Base-by-base conservation (phyloP, 306 rosid genomes). In the Alnus rubra region DNA sequence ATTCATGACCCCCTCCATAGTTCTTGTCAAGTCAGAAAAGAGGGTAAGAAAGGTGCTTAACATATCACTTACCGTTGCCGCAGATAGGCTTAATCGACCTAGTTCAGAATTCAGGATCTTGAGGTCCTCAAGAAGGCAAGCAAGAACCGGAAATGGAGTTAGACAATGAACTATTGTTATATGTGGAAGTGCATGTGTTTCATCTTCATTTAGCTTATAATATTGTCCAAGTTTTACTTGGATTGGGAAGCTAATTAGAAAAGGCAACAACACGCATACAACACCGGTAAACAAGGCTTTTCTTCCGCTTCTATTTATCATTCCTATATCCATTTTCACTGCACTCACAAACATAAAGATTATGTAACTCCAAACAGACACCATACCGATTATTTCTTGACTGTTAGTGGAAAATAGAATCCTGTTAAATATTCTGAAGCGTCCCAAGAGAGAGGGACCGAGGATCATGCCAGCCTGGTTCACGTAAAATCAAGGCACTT, bases 311-410 rank as follows among this genome's bases (percentile, higher is more conserved):
- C 80, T 88, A 3, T 60, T 31, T 45, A 87, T 71, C 89, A 87
- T 30, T 49, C 84, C 78, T 11, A 79, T 48, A 52, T 94, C 93
- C 92, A 90, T 90, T 67, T 90, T 88, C 1, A 85, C 96, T 2
- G 87, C 92, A 2, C 76, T 70, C 14, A 82, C 55, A 54, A 94
- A 92, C 75, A 85, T 4, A 80, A 82, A 88, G 2, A 88, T 35
- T 0, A 50, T 67, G 55, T 58, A 86, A 18, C 92, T 93, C 3
- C 85, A 30, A 0, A 75, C 53, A 4, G 92, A 73, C 12, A 91
- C 0, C 56, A 83, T 13, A 1, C 80, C 85, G 1, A 92, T 37
- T 5, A 80, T 15, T 76, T 86, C 87, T 53, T 87, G 86, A 62
- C 86, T 87, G 9, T 85, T 80, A 30, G n/a, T 47, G 2, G 87